Base-by-base conservation (phyloP, 805 yeast species). In the Metschnikowia lachancei region DNA sequence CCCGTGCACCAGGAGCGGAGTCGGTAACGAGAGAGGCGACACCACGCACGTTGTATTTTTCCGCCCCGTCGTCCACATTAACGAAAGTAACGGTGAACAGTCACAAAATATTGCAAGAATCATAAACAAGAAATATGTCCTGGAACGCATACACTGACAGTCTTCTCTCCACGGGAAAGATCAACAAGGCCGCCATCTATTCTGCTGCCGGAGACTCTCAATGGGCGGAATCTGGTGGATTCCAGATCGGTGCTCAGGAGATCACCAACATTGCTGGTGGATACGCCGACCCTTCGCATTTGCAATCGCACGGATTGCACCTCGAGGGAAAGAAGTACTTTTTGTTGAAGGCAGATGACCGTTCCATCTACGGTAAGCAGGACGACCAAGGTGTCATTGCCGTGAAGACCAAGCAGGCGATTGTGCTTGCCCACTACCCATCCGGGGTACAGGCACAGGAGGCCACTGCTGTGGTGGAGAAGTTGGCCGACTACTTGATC, bases 401-500 rank as follows among this genome's bases (percentile, higher is more conserved):
- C 55, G 97, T 92, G 39, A 87, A 96, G 77, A 90, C 98, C 46
- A 87, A 82, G 63, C 98, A 92, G 70, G 90, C 97, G 26, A 82
- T 94, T 47, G 70, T 94, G 62, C 72, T 94, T 58, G 97, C 94
- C n/a, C 98, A 94, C 68, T 94, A 94, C 65, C 94, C 95, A 13
- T 80, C 87, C 11, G 91, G 91, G 46, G 85, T 87, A 39, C 92
- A 84, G 66, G 88, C 98, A 28, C 97, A 96, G 58, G 96, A 88
- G 64, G 98, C 98, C 43, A 87, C 97, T 49, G 81, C 85, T 61
- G 87, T 91, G 53, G 96, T 92, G 47, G 99, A 94, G 69, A 92
- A 89, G 63, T 78, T 94, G 74, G 98, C 96, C 39, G 98, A 94
- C 66, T 91, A 94, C 64, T 78, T 94, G 70, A 89, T 92, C 64